phyloP scores from a whole-genome alignment of 2,329 filamentous ascomycete genomes.

The Lasiodiplodia theobromae region DNA sequence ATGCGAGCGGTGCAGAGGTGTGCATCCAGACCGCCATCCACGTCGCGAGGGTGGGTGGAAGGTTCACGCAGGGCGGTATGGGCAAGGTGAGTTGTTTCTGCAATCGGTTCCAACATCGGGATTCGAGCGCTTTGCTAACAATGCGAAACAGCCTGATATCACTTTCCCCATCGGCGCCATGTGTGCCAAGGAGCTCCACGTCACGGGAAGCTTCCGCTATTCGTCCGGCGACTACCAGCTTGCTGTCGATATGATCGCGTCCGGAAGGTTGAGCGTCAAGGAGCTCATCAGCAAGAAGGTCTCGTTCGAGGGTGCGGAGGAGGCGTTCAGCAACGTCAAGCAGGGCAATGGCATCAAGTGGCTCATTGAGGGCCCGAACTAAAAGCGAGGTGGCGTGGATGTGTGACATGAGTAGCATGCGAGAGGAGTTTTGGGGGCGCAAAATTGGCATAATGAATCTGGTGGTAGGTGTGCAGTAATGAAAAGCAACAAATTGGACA shows the following conservation, averaged over 20 bases:
- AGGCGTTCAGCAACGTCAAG: conserved; percentile 87
- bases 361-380: conserved; percentile 56
- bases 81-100: conserved; percentile 60
- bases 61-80: conserved; percentile 72
- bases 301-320: conserved; percentile 80
- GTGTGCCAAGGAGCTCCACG: conserved; percentile 86
- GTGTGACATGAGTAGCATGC: not conserved
- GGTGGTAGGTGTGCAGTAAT: not conserved
- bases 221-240: conserved; percentile 85
- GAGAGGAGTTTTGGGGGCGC: not conserved
- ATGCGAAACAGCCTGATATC: conserved; percentile 66
- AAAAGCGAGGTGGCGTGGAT: not conserved
- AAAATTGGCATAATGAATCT: not conserved
- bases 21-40: conserved; percentile 59
- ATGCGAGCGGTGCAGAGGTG: conserved; percentile 56
- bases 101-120: too few relatives aligned
- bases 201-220: conserved; percentile 90
- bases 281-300: conserved; percentile 80
- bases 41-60: conserved; percentile 56
- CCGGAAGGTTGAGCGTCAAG: conserved; percentile 76
- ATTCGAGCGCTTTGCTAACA: not conserved
- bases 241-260: conserved; percentile 77
- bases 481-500: not conserved
- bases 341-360: conserved; percentile 77
- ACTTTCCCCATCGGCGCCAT: conserved; percentile 90